phyloP scores from a whole-genome alignment of 179 eudicot genomes.

The Carnegiea gigantea region DNA sequence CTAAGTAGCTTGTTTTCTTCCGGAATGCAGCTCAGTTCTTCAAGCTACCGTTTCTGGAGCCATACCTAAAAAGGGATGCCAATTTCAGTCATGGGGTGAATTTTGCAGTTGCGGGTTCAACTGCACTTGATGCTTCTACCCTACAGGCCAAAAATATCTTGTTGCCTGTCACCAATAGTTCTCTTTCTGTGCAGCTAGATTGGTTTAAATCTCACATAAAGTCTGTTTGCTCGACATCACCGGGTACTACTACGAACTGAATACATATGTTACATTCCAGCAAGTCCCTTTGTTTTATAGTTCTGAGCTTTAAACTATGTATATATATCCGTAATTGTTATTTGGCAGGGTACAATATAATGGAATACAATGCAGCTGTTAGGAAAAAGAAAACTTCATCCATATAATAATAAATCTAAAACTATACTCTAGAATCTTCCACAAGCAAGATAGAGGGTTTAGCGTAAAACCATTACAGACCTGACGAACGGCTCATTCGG shows the following conservation, averaged over 20 bases:
- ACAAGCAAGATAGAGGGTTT: too few species aligned
- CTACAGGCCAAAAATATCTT: neutral
- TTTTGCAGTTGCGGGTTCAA: neutral
- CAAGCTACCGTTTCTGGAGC: neutral
- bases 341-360: too few species aligned
- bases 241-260: neutral
- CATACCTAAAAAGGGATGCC: neutral
- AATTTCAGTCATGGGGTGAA: neutral
- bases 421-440: too few species aligned
- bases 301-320: too few species aligned
- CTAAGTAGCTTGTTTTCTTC: neutral
- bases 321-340: too few species aligned
- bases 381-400: too few species aligned
- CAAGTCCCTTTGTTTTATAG: too few species aligned
- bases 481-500: too few species aligned
- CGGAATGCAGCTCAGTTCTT: neutral
- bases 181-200: neutral
- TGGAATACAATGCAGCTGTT: too few species aligned
- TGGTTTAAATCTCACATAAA: neutral
- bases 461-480: too few species aligned
- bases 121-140: constrained; percentile 5
- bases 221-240: neutral
- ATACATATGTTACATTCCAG: too few species aligned
- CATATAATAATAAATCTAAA: too few species aligned
- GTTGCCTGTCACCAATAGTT: neutral